Conservation (phyloP, 2,329 filamentous ascomycete genomes). For the Knoxdaviesia proteae region DNA sequence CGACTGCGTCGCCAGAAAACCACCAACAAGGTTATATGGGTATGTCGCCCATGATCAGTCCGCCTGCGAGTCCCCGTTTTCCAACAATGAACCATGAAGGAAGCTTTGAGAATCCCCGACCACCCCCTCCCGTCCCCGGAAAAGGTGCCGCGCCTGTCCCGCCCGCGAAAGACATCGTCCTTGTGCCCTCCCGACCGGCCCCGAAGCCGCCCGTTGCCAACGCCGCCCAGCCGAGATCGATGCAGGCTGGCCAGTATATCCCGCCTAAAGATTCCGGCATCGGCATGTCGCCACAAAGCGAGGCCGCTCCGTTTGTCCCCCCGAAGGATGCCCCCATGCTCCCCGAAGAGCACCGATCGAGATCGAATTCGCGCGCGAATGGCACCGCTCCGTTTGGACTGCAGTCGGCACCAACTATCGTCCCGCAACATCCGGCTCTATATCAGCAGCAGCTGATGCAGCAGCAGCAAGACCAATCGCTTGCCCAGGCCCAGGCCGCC, state of each 20-base stretch:
- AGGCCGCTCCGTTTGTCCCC: slow-evolving; percentile 29
- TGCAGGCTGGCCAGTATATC: slow-evolving; percentile 17
- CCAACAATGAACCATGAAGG: slow-evolving; percentile 68
- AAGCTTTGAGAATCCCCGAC: slow-evolving; percentile 92
- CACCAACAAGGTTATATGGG: slow-evolving; percentile 33
- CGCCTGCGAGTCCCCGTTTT: slow-evolving; percentile 69
- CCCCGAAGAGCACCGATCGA: slow-evolving; percentile 44
- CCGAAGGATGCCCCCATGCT: slow-evolving; percentile 38
- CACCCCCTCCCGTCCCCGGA: slow-evolving; percentile 67
- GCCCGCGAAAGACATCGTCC: slow-evolving; percentile 27
- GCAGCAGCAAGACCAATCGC: slow-evolving; percentile 72
- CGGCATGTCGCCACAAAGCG: slow-evolving; percentile 34
- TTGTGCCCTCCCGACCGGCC: slow-evolving; percentile 66
- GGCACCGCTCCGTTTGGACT: slow-evolving; percentile 28
- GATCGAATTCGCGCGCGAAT: slow-evolving; percentile 45
- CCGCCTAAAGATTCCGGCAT: slow-evolving; percentile 41
- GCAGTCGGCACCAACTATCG: slow-evolving; percentile 8
- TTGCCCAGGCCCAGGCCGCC: slow-evolving; percentile 59
- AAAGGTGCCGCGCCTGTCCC: slow-evolving; percentile 18
- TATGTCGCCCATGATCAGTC: slow-evolving; percentile 48
- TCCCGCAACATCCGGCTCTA: slow-evolving; percentile 5
- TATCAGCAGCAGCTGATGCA: slow-evolving; percentile 42
- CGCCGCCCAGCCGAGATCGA: slow-evolving; percentile 24
- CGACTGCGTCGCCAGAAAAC: slow-evolving; percentile 25
- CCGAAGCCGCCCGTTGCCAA: slow-evolving; percentile 60